Base-by-base conservation (phyloP, 345 rosid genomes). In the Ceriops tagal region DNA sequence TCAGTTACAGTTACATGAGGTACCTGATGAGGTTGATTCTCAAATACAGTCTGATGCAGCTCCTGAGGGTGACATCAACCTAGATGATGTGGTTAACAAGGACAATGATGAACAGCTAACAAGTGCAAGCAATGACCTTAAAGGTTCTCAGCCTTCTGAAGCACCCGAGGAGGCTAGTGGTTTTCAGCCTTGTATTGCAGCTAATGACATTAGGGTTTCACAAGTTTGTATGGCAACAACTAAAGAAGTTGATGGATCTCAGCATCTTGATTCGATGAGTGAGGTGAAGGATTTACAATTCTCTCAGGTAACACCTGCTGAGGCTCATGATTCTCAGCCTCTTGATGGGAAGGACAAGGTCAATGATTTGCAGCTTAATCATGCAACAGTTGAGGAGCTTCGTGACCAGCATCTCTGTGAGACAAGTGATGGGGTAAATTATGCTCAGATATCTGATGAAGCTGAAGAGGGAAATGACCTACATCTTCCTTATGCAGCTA, bases 1-100 rank as follows among this genome's bases (percentile, higher is more conserved):
- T 59, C 75, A 56, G 13, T 26, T 72, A 30, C 63, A 64, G 55
- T 58, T 57, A 32, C 72, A 18, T 18, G 66, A 56, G 66, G 56
- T 43, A 64, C 72, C 56, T 60, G 71, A 37, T 70, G 56, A 61
- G 21, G 63, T 72, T 52, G 70, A 77, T 37, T 56, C 66, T 3
- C 69, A 26, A 20, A 64, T 53, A 20, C 28, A 56, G 57, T 62
- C 62, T 58, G 64, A 47, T 46, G 49, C 53, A 13, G 52, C 75
- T 35, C 64, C 28, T 13, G 75, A 61, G 53, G 75, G 16, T 21
- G 57, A 62, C 49, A 8, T 39, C 34, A 71, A 62, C 49, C 21
- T 76, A 51, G 63, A 53, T 51, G 58, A 31, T 24, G 63, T 60
- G 59, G 67, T 64, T 47, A 67, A 61, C 62, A 37, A 43, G 67